A percentile compares a stretch with the other conserved stretches of the same genome.
Conservation (phyloP, 257 asterid genomes). For the Plantago elongata region DNA sequence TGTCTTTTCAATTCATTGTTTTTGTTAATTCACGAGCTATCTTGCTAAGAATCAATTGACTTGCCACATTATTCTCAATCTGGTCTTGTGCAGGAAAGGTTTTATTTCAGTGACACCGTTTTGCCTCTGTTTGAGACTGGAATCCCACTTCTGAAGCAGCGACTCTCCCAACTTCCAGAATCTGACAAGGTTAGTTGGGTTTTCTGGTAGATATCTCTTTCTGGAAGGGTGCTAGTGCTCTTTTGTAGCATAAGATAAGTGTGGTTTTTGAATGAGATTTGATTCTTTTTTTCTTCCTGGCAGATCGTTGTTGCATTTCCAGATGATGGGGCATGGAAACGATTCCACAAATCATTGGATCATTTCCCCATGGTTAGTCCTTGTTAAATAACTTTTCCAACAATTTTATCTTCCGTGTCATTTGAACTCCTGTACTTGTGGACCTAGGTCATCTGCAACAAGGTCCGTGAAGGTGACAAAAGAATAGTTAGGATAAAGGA, state of each 20-base stretch:
- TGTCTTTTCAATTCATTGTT: too few relatives aligned
- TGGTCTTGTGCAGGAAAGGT: conserved; percentile 66
- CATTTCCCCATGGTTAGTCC: conserved; percentile 67
- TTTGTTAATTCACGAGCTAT: neutral
- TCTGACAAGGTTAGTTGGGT: conserved; percentile 52
- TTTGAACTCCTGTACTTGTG: conserved; percentile 11
- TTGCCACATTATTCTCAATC: conserved; percentile 2
- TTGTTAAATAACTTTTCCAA: neutral
- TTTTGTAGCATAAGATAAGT: neutral
- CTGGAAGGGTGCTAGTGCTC: neutral
- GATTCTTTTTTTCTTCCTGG: conserved; percentile 1
- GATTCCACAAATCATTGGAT: conserved; percentile 82
- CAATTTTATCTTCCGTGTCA: conserved; percentile 4
- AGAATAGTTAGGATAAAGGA: conserved; percentile 88
- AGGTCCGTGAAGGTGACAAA: conserved; percentile 95
- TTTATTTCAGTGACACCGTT: conserved; percentile 80
- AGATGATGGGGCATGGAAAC: conserved; percentile 99
- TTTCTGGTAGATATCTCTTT: conserved; percentile 10
- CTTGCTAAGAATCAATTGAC: neutral
- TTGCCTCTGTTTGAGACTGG: conserved; percentile 94
- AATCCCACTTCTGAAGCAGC: conserved; percentile 78
- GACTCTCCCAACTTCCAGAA: conserved; percentile 68
- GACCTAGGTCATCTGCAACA: conserved; percentile 78
- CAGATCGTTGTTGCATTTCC: conserved; percentile 96
- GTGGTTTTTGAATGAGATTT: neutral